Percentiles rank a stretch among this genome's conserved stretches.
These are phyloP conservation scores for Diaporthe amygdali DNA, from an alignment of 2,329 filamentous ascomycete species.

Conservation along the genomic window DNA sequence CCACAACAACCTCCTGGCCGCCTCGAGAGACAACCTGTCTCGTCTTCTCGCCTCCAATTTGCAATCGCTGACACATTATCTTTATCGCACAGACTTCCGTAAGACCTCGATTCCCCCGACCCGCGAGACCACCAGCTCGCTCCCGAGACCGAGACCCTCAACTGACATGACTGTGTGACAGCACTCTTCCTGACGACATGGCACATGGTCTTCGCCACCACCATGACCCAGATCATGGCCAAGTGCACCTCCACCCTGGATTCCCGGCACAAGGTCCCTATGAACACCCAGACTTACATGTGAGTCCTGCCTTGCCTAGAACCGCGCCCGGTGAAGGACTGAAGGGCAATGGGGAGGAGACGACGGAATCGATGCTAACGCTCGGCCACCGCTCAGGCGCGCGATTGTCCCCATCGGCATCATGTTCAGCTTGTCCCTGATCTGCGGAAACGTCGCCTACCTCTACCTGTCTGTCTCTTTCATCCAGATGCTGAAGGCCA, in stretches of 20 bases:
- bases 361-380: not conserved
- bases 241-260: conserved; percentile 85
- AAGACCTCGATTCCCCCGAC: conserved; percentile 6
- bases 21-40: conserved; percentile 11
- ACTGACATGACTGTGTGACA: conserved; percentile 55
- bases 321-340: conserved; percentile 50
- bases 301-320: conserved; percentile 17
- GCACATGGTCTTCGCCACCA: conserved; percentile 86
- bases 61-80: conserved; percentile 13
- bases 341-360: no score
- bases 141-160: conserved; percentile 33
- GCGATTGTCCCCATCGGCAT: conserved; percentile 89
- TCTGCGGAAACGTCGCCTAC: conserved; percentile 90
- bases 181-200: conserved; percentile 85
- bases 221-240: conserved; percentile 89
- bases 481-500: conserved; percentile 98
- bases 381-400: conserved; percentile 54
- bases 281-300: conserved; percentile 64
- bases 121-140: not conserved
- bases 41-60: not conserved
- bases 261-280: conserved; percentile 89
- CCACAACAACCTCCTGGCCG: not conserved
- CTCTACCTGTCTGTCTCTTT: conserved; percentile 89
- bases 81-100: conserved; percentile 33
- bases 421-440: conserved; percentile 90